phyloP scores from a whole-genome alignment of 139 green algal species.

The Tetraselmis striata region DNA sequence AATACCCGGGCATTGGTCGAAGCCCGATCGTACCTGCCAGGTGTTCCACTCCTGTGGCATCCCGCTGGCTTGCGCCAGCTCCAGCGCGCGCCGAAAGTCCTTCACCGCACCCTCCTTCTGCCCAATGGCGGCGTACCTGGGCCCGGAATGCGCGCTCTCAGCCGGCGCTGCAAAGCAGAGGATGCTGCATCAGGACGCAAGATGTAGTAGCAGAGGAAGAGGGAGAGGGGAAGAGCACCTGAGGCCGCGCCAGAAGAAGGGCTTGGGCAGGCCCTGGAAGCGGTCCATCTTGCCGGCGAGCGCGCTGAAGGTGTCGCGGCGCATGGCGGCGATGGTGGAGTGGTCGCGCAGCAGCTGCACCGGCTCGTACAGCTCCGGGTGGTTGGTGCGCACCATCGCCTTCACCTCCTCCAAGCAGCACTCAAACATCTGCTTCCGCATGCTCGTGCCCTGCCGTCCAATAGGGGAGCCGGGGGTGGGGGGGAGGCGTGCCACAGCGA shows the following conservation, averaged over 20 bases:
- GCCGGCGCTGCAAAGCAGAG: too few species aligned
- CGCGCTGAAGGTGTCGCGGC: constrained; percentile 10
- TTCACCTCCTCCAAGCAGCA: constrained; percentile 21
- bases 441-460: constrained; percentile 11
- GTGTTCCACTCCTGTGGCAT: constrained; percentile 3
- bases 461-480: too few species aligned
- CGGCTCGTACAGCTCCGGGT: constrained; percentile 26
- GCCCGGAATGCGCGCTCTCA: too few species aligned
- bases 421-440: constrained; percentile 32
- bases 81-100: constrained; percentile 11
- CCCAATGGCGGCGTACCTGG: not conserved
- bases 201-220: too few species aligned
- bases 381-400: constrained; percentile 33
- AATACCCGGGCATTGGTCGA: too few species aligned
- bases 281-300: constrained; percentile 22
- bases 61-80: not conserved
- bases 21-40: not conserved
- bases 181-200: too few species aligned
- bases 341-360: constrained; percentile 26
- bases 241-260: constrained; percentile 23
- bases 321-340: constrained; percentile 21
- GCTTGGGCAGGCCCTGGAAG: constrained; percentile 17
- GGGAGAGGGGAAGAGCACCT: too few species aligned
- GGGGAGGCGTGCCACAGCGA: not conserved
- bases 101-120: constrained; percentile 9